Evolutionary conservation across 2,329 filamentous ascomycete species (phyloP), one percentile per base, ranked within the genome.

Genomic region (Pseudogymnoascus sp.): DNA sequence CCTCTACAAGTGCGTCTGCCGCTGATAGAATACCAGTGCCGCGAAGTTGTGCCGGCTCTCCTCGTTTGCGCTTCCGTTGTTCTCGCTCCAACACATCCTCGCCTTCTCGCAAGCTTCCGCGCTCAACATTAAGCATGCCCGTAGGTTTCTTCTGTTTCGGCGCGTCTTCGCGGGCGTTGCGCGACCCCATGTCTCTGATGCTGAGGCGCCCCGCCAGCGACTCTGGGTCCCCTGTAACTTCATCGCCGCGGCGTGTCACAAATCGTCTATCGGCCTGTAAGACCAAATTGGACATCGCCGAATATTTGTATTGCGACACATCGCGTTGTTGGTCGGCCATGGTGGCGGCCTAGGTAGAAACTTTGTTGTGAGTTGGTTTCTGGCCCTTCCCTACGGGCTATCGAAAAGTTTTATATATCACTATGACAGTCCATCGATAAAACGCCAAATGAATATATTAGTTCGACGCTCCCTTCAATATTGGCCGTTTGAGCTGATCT

Each of bases 251-350:
- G 75, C 95, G 87, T 68, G 91, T 91, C 71, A 96, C 89, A 75
- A 99, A 97, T 72, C 95, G 89, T 79, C 93, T 89, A 81, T 99
- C 95, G 80, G 92, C 93, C 90, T 99, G 95, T 86, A 99, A 91
- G 75, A 99, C 95, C 91, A 99, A 89, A 86, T 99, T 99, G 80
- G 95, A 99, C 95, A 99, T 97, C 77, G 91, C 92, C 86, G 92
- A 92, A 85, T 97, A 96, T 79, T 97, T 97, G 85, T 96, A 97
- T 79, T 96, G 93, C 77, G 91, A 93, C 73, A 96, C 90, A 88
- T 95, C 86, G 77, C 85, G 85, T 73, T 87, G 81, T 76, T 85
- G 82, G 76, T 87, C 89, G 76, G 89, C 83, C 90, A 93, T 93
- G 62, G 67, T 75, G 68, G 68, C 61, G 63, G 53, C 40, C 66